Percentiles rank a stretch among this genome's conserved stretches.
These are phyloP conservation scores for Phymatotrichopsis omnivora DNA, from an alignment of 2,329 filamentous ascomycete genomes.

Conservation along the genomic window DNA sequence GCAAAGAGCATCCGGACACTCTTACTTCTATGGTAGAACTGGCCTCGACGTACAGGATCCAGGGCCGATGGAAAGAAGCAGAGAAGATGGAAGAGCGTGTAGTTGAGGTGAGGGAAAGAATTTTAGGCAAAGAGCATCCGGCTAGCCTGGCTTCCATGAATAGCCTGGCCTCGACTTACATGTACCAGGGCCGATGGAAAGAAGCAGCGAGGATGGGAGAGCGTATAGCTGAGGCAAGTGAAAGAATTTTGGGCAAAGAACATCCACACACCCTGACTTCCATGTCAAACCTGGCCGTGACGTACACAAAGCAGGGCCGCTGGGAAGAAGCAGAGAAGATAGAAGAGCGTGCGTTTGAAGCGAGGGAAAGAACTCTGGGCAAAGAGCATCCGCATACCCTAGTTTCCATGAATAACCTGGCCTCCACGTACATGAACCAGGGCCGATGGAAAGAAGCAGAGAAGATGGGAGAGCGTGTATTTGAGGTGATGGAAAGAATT, in stretches of 20 bases:
- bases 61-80: too few relatives aligned
- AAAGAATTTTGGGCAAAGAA: slow-evolving; percentile 11
- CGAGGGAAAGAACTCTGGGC: slow-evolving; percentile 24
- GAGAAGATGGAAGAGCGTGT: too few relatives aligned
- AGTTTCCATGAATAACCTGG: slow-evolving; percentile 19
- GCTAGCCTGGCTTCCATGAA: neutral
- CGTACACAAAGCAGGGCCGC: neutral
- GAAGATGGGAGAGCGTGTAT: too few relatives aligned
- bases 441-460: neutral
- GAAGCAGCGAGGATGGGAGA: slow-evolving; percentile 5
- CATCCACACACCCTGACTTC: neutral
- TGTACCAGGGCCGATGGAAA: slow-evolving; percentile 1
- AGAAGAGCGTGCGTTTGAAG: neutral
- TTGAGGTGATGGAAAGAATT: neutral
- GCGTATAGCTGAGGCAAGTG: slow-evolving; percentile 1
- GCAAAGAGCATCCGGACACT: too few relatives aligned
- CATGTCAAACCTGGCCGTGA: slow-evolving; percentile 1
- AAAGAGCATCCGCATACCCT: slow-evolving; percentile 23
- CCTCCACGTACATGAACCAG: neutral
- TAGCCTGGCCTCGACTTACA: neutral
- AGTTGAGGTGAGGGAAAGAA: too few relatives aligned
- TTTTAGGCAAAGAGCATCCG: too few relatives aligned
- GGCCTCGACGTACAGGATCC: too few relatives aligned
- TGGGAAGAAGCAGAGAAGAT: slow-evolving; percentile 1
- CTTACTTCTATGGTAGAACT: too few relatives aligned